These are phyloP conservation scores for Chaetoscypha palmicola DNA, from an alignment of 2,329 filamentous ascomycete species.

Conservation along the genomic window DNA sequence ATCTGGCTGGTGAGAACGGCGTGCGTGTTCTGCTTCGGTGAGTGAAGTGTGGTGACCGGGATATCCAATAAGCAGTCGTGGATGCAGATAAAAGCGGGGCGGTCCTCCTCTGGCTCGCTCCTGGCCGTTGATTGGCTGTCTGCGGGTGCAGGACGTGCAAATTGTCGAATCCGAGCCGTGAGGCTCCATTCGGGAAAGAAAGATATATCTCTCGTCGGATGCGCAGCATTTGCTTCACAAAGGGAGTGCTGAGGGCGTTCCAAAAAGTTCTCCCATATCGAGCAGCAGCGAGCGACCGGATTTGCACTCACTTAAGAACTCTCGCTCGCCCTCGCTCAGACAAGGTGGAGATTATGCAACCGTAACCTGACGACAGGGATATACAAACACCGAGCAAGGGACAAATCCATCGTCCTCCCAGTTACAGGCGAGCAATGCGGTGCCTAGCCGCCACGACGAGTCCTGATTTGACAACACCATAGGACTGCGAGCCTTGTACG, in stretches of 20 bases:
- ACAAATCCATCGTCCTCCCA: too few relatives aligned
- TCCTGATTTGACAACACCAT: too few relatives aligned
- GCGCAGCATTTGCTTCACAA: too few relatives aligned
- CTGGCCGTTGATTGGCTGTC: neutral
- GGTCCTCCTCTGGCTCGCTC: neutral
- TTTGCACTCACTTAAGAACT: neutral
- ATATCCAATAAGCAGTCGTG: slow-evolving; percentile 2
- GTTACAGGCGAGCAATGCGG: too few relatives aligned
- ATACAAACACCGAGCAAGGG: too few relatives aligned
- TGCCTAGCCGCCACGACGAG: too few relatives aligned
- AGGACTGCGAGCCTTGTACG: too few relatives aligned
- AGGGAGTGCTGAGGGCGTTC: slow-evolving; percentile 3
- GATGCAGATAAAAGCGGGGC: neutral
- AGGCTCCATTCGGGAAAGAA: too few relatives aligned
- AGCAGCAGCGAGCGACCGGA: neutral
- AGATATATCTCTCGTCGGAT: too few relatives aligned
- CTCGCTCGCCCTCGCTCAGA: neutral
- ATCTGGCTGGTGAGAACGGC: neutral
- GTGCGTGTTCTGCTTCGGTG: slow-evolving; percentile 2
- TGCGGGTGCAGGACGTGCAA: too few relatives aligned
- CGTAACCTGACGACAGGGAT: neutral
- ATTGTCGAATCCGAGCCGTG: too few relatives aligned
- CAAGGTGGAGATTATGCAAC: slow-evolving; percentile 1
- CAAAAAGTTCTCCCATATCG: neutral
- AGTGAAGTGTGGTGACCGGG: neutral